Conservation (phyloP, 2,329 filamentous ascomycete species). For the Proliferodiscus dingleyae region DNA sequence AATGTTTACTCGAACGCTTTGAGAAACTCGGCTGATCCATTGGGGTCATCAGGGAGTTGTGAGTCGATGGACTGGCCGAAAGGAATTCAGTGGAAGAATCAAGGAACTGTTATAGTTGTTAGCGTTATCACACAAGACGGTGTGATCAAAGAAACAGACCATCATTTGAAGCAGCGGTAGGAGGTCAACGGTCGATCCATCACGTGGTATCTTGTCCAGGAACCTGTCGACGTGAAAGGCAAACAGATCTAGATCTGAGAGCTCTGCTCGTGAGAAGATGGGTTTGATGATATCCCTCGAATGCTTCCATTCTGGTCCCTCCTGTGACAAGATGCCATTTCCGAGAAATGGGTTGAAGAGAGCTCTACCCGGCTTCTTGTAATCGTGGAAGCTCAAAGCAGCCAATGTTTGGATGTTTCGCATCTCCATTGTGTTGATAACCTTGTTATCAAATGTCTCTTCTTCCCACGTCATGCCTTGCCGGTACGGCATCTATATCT, state of each 20-base stretch:
- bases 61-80: conserved; percentile 2
- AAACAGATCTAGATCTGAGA: background rate
- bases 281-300: conserved; percentile 1
- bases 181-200: background rate
- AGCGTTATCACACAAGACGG: background rate
- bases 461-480: background rate
- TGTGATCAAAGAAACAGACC: background rate
- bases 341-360: background rate
- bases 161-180: background rate
- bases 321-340: background rate
- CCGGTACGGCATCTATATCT: background rate
- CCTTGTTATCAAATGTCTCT: background rate
- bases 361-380: background rate
- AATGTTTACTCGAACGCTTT: background rate
- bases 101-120: background rate
- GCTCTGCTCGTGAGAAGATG: background rate
- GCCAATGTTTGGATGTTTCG: background rate
- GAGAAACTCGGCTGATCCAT: background rate
- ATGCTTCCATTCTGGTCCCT: background rate
- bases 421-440: background rate
- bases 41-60: background rate
- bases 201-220: background rate
- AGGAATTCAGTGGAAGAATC: conserved; percentile 2
- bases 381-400: background rate
- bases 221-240: background rate